Base-by-base conservation (phyloP, 768 basidiomycete species). In the Phlebiopsis gigantea region DNA sequence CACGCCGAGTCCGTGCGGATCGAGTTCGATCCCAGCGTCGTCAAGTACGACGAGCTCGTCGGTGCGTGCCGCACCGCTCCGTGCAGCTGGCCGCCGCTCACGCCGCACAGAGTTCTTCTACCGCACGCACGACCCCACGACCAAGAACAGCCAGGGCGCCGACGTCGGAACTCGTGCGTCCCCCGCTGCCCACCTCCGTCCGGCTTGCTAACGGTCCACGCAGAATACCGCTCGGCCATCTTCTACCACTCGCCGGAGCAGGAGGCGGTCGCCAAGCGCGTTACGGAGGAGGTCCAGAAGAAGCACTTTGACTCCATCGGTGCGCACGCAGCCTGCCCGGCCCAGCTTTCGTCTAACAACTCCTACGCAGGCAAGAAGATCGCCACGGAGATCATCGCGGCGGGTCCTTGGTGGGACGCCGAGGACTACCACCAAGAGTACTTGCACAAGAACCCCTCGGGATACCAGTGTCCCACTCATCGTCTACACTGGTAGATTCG, bases 201-300 rank as follows among this genome's bases (percentile, higher is more conserved):
- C 22, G 43, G 14, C 34, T 25, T 62, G 31, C 55, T 34, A 24
- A 9, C 34, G 26, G 5, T 39, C 46, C 17, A 34, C 24, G 17
- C 68, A 90, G 92, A 98, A 72, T 98, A 98, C 69, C 91, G 96
- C 48, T 94, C 93, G 1, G 91, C 84, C 12, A 96, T 98, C 67
- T 98, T 94, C 71, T 87, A 82, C 14, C 74, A 88, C 63, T 79
- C 83, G 0, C 76, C 79, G 0, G 90, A 89, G 62, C 96, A 98
- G 68, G 73, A 74, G 39, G 67, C 75, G 30, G 81, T 83, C 56
- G 96, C 94, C 2, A 76, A 83, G 63, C 79, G 83, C 21, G 84
- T 98, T 1, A 93, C 89, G 0, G 79, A 79, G 31, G 88, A 95
- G 68, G 83, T 98, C 1, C 88, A 95, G 69, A 83, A 79, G 54